Percentiles rank a stretch among this genome's conserved stretches.
phyloP scores from a whole-genome alignment of 106 monocot genomes.

The Acorus calamus region DNA sequence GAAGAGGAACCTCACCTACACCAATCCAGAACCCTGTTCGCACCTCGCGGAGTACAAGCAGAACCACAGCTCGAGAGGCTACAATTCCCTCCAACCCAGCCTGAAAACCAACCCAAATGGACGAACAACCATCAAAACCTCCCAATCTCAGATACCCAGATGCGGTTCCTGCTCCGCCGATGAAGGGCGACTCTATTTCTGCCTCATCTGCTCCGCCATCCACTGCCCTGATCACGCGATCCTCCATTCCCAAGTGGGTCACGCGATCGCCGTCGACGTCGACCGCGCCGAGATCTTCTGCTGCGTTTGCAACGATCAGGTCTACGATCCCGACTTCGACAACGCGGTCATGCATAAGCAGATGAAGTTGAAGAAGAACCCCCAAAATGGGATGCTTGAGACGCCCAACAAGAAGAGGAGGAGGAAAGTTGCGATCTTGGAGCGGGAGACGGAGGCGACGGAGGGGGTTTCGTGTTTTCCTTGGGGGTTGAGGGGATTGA shows the following conservation, averaged over 20 bases:
- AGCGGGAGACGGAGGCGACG: background rate
- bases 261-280: conserved; percentile 47
- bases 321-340: conserved; percentile 55
- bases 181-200: conserved; percentile 23
- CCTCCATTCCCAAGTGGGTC: conserved; percentile 22
- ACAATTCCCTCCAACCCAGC: conserved; percentile 19
- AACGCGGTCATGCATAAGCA: conserved; percentile 15
- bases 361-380: conserved; percentile 3
- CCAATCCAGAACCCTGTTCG: conserved; percentile 27
- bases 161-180: conserved; percentile 17
- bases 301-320: conserved; percentile 46
- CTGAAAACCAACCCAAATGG: conserved; percentile 13
- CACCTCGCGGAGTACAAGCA: conserved; percentile 31
- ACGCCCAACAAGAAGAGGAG: conserved; percentile 4
- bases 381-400: background rate
- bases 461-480: conserved; percentile 5
- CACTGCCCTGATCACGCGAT: conserved; percentile 31
- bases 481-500: conserved; percentile 47
- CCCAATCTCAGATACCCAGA: conserved; percentile 12
- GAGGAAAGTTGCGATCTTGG: background rate
- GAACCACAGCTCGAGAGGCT: conserved; percentile 22
- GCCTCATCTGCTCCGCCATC: conserved; percentile 37
- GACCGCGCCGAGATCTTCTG: conserved; percentile 64
- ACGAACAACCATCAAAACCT: conserved; percentile 3
- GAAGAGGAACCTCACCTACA: conserved; percentile 5